These are phyloP conservation scores for Chlorella sp. DNA, from an alignment of 139 green algal species.

Conservation along the genomic window DNA sequence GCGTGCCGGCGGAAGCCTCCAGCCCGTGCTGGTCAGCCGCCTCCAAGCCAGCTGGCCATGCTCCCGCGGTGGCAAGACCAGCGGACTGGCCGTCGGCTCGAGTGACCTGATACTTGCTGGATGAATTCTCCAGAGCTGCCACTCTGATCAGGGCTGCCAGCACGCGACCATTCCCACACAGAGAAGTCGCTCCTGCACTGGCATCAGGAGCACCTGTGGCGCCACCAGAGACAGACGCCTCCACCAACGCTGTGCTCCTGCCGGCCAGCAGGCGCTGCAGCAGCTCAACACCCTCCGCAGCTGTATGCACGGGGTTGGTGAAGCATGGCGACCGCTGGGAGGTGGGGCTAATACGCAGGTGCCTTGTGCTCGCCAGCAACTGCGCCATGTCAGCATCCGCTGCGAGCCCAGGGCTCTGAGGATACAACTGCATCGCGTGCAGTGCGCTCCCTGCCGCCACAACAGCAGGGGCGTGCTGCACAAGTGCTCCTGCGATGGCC, in stretches of 20 bases:
- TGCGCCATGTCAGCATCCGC: not conserved
- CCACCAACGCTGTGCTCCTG: not conserved
- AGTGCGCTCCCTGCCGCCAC: not conserved
- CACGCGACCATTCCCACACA: not conserved
- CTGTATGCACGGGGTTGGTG: not conserved
- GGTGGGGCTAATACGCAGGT: not conserved
- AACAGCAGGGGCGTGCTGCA: not conserved
- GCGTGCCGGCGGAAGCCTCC: not conserved
- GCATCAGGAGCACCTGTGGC: not conserved
- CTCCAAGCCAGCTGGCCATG: not conserved
- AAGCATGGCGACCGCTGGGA: not conserved
- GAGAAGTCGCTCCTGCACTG: too few relatives aligned
- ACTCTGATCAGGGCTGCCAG: constrained; percentile 19
- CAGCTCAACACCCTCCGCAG: constrained; percentile 1
- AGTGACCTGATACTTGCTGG: not conserved
- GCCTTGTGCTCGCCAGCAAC: not conserved
- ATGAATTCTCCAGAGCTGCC: constrained; percentile 8
- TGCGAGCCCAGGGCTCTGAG: too few relatives aligned
- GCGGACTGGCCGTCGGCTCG: not conserved
- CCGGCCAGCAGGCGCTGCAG: constrained; percentile 19
- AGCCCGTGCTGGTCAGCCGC: constrained; percentile 7
- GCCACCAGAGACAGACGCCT: too few relatives aligned
- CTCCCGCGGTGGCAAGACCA: not conserved
- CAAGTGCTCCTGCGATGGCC: not conserved
- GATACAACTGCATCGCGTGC: not conserved